phyloP scores from a whole-genome alignment of 2,329 filamentous ascomycete species.

The Xylaria sp. region DNA sequence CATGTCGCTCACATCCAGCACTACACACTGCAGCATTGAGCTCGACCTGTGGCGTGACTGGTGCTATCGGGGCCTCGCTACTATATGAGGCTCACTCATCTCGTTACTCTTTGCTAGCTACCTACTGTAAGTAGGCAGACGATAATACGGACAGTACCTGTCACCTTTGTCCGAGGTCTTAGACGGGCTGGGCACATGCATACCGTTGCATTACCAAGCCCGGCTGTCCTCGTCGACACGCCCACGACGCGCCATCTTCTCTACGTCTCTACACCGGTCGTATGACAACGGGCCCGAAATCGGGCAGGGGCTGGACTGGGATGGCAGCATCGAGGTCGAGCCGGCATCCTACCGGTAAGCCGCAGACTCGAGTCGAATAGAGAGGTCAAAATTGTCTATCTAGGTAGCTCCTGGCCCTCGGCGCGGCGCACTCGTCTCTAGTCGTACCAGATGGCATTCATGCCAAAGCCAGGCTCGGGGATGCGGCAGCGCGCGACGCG shows the following conservation, averaged over 20 bases:
- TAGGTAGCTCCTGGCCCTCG: constrained; percentile 1
- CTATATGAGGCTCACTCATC: neutral
- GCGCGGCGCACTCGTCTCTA: constrained; percentile 49
- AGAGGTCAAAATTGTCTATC: neutral
- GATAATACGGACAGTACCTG: no score
- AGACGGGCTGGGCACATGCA: neutral
- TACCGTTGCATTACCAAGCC: constrained; percentile 6
- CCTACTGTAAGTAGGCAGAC: no score
- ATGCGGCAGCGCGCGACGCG: constrained; percentile 81
- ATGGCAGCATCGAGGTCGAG: neutral
- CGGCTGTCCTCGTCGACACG: neutral
- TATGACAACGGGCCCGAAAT: constrained; percentile 7
- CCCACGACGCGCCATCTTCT: neutral
- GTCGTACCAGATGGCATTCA: constrained; percentile 98
- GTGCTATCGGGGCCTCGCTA: neutral
- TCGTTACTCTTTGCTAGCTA: neutral
- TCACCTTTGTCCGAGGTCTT: neutral
- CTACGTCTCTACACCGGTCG: constrained; percentile 17
- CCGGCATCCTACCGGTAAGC: neutral
- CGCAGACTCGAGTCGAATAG: neutral
- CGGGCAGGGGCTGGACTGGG: neutral
- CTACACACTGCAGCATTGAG: neutral
- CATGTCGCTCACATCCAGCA: neutral
- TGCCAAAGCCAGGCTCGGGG: constrained; percentile 89
- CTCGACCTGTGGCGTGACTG: neutral